Percentiles rank a stretch among this genome's conserved stretches.
Conservation (phyloP, 2,329 filamentous ascomycete species). For the Seiridium unicorne region DNA sequence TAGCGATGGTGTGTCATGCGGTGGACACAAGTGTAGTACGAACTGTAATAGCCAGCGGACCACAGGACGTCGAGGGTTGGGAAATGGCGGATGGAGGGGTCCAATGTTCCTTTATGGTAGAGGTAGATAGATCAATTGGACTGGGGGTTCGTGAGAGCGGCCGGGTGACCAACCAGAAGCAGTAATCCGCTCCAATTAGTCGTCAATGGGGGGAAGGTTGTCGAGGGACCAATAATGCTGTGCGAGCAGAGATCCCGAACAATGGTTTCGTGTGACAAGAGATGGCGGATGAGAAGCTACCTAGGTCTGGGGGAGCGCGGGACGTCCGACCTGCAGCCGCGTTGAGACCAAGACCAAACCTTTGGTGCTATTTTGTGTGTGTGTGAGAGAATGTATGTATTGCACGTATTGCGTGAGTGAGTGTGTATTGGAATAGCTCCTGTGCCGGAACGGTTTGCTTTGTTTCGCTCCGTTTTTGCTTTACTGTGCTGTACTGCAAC, state of each 20-base stretch:
- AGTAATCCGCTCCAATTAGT: background rate
- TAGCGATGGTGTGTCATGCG: background rate
- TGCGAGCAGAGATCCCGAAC: background rate
- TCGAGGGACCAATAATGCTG: background rate
- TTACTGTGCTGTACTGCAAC: too few species aligned
- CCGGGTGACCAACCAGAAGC: slow-evolving; percentile 8
- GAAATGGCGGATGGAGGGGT: background rate
- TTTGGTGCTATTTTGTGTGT: background rate
- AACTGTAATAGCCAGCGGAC: background rate
- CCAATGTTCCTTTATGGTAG: slow-evolving; percentile 1
- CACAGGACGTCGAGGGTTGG: background rate
- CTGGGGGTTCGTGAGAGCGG: background rate
- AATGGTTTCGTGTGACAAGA: background rate
- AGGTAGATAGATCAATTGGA: background rate
- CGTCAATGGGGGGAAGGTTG: background rate
- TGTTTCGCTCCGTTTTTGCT: too few species aligned
- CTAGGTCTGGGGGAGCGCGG: background rate
- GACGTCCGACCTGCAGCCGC: slow-evolving; percentile 8
- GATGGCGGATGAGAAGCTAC: background rate
- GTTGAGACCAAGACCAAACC: background rate
- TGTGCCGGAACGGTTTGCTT: too few species aligned
- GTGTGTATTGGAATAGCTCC: too few species aligned
- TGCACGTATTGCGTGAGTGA: background rate
- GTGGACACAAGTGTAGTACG: background rate
- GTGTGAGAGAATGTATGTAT: background rate